Conservation (phyloP, 2,329 filamentous ascomycete species). For the Diatrype stigma region DNA sequence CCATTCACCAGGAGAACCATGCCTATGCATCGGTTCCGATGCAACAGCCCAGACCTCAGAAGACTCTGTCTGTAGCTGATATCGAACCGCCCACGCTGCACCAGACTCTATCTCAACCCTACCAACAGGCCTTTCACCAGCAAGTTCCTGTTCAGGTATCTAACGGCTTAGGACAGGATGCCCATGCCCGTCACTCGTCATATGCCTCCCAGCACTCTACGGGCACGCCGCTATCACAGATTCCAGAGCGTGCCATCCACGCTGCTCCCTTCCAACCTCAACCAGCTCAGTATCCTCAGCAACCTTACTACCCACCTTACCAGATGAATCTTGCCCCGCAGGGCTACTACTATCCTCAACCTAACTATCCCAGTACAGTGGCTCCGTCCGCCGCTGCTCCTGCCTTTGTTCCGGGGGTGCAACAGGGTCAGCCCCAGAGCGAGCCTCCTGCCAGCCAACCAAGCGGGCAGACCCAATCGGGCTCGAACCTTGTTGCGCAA, state of each 20-base stretch:
- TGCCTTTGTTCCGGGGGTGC: conserved; percentile 51
- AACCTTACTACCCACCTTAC: conserved; percentile 57
- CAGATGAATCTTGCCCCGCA: conserved; percentile 55
- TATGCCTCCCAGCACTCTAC: conserved; percentile 67
- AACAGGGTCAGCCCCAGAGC: conserved; percentile 35
- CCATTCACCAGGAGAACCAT: conserved; percentile 53
- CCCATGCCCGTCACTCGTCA: conserved; percentile 64
- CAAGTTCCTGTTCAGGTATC: conserved; percentile 77
- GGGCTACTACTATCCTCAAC: conserved; percentile 65
- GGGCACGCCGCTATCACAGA: conserved; percentile 82
- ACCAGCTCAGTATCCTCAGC: conserved; percentile 49
- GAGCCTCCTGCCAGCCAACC: conserved; percentile 31
- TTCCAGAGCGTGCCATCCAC: conserved; percentile 88
- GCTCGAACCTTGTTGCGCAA: conserved; percentile 65
- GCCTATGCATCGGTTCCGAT: conserved; percentile 61
- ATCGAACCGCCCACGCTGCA: conserved; percentile 75
- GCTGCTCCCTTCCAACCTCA: conserved; percentile 85
- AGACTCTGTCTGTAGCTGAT: conserved; percentile 85
- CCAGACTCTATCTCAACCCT: conserved; percentile 41
- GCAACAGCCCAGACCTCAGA: conserved; percentile 93
- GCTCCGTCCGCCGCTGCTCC: conserved; percentile 40
- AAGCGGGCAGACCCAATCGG: conserved; percentile 47
- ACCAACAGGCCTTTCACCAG: conserved; percentile 88
- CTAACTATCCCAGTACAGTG: conserved; percentile 32
- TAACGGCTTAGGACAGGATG: conserved; percentile 52